Percentiles rank a stretch among this genome's conserved stretches.
Conservation (phyloP, 306 rosid genomes). For the Vigna angularis region DNA sequence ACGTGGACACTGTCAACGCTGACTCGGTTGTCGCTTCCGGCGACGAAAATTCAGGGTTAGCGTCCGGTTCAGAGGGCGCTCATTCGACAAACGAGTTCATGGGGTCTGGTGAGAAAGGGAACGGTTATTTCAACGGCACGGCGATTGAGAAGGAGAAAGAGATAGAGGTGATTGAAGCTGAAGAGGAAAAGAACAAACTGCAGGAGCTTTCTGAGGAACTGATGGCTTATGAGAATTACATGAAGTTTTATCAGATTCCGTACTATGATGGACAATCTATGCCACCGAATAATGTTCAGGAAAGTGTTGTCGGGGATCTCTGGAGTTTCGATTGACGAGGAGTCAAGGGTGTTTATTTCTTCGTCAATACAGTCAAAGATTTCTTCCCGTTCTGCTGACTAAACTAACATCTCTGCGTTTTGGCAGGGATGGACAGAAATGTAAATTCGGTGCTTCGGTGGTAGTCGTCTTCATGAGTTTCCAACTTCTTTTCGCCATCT, state of each 20-base stretch:
- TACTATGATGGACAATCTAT: conserved; percentile 76
- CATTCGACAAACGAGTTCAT: conserved; percentile 42
- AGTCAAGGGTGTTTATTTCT: background rate
- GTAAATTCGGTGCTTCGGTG: conserved; percentile 36
- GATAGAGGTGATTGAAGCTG: background rate
- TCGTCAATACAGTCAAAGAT: conserved; percentile 20
- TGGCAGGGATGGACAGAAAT: conserved; percentile 24
- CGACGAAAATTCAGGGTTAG: conserved; percentile 42
- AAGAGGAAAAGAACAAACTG: conserved; percentile 56
- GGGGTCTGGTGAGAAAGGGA: conserved; percentile 28
- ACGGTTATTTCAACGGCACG: background rate
- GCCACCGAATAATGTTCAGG: conserved; percentile 56
- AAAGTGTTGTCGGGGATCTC: conserved; percentile 66
- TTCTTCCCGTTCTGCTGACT: conserved; percentile 1
- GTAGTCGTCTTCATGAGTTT: conserved; percentile 10
- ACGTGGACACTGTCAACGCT: conserved; percentile 25
- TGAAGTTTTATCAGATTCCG: conserved; percentile 90
- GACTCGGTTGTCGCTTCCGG: conserved; percentile 41
- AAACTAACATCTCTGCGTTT: conserved; percentile 22
- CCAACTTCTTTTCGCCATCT: background rate
- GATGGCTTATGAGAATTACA: conserved; percentile 80
- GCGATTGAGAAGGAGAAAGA: conserved; percentile 38
- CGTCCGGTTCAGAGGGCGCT: conserved; percentile 47
- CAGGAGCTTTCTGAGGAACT: conserved; percentile 83
- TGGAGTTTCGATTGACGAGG: conserved; percentile 77